These are phyloP conservation scores for Knufia petricola DNA, from an alignment of 2,329 filamentous ascomycete species.

Conservation along the genomic window DNA sequence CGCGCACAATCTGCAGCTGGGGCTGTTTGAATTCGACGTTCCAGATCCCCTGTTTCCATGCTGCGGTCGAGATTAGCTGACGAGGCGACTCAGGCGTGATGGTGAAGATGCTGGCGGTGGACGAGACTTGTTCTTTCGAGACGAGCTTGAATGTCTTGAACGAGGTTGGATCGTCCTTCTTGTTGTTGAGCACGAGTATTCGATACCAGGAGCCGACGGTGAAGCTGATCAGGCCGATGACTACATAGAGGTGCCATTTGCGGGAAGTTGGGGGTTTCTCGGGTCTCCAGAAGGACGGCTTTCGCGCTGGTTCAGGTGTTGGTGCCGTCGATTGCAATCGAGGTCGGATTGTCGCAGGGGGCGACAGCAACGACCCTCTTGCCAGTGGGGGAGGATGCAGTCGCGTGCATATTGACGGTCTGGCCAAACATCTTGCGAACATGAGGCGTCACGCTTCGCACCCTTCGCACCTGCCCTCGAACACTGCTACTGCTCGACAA, in stretches of 20 bases:
- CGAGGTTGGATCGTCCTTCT: constrained; percentile 15
- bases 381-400: neutral
- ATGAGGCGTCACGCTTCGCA: neutral
- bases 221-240: neutral
- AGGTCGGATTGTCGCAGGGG: neutral
- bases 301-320: neutral
- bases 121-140: constrained; percentile 35
- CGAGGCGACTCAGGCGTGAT: constrained; percentile 29
- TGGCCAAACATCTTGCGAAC: constrained; percentile 6
- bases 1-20: constrained; percentile 78
- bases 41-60: constrained; percentile 62
- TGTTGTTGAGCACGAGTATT: neutral
- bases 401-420: constrained; percentile 1
- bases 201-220: constrained; percentile 6
- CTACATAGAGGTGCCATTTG: constrained; percentile 6
- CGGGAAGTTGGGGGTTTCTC: neutral
- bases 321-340: neutral
- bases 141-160: constrained; percentile 36
- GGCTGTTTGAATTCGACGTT: constrained; percentile 92
- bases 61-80: constrained; percentile 33
- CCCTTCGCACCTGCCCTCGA: neutral
- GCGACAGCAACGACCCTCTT: no score
- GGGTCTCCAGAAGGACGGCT: no score
- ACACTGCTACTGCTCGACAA: no score
- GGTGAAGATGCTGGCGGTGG: constrained; percentile 38